Base-by-base conservation (phyloP, 805 yeast species). In the Candida cerambycidarum region DNA sequence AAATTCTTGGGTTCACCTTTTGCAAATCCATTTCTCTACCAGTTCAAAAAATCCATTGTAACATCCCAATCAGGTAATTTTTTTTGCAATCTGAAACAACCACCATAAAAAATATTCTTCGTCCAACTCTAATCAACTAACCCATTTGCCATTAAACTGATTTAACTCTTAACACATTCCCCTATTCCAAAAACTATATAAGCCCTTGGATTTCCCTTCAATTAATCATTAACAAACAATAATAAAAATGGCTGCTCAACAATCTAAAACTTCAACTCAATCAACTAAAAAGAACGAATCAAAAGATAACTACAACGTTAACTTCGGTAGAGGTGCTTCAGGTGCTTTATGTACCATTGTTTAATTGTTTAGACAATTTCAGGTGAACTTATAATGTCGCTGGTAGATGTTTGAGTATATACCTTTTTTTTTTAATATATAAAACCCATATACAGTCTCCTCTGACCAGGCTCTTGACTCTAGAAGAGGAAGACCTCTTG, bases 181-280 rank as follows among this genome's bases (percentile, higher is more conserved):
- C 10, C 11, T 14, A 3, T 33, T 12, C 28, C 9, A 14, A 36
- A 15, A 17, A 36, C 30, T 36, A 36, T 36, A 36, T 36, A 36
- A 27, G 17, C 14, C n/a, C 23, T 2, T 8, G 6, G 17, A 25
- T 3, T 15, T 12, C 24, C 32, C 12, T n/a, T 16, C 14, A 10
- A 4, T 24, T 36, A 25, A 17, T 15, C 31, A 36, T 36, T 12
- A 21, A 21, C 23, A 25, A 36, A 36, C 25, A 35, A 23, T 15
- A 36, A 24, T 17, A 12, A 36, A 11, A 25, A 36, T 36, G 39
- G 32, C 39, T 21, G 39, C 39, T 36, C 39, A 36, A 36, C 39
- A 36, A 27, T 11, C 30, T 25, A 36, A 24, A 25, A 36, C 39
- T 36, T 25, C 31, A 5, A 33, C 37, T 27, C 14, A 36, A 25